A percentile compares a stretch with the other conserved stretches of the same genome.
Evolutionary conservation across 495 filamentous ascomycete species (phyloP).

Genomic region (Aspergillus conjunctus): DNA sequence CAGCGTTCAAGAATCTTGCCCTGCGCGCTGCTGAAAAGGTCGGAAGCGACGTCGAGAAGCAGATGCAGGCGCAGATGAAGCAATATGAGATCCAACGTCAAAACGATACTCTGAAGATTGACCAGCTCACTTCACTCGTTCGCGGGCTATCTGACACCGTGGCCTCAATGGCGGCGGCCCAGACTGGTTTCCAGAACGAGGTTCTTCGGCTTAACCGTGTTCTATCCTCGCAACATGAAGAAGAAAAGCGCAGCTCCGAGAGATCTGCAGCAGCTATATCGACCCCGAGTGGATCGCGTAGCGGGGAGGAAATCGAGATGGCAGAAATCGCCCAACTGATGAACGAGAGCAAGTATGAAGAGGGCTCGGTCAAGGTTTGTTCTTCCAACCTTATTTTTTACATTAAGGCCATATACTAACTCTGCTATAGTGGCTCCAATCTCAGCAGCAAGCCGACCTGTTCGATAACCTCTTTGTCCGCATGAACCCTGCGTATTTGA

Average conservation of each 20-base stretch:
- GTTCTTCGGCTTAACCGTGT: conserved; percentile 54
- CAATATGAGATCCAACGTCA: conserved; percentile 69
- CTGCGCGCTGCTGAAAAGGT: conserved; percentile 61
- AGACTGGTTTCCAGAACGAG: conserved; percentile 63
- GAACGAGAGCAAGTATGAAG: conserved; percentile 66
- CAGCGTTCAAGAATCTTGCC: conserved; percentile 64
- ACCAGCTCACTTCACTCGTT: conserved; percentile 75
- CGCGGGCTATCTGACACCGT: conserved; percentile 72
- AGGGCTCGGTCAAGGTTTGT: conserved; percentile 65
- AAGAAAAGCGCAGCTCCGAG: conserved; percentile 3
- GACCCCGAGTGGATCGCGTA: conserved; percentile 38
- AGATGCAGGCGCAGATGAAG: conserved; percentile 62
- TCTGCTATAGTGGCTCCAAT: conserved; percentile 78
- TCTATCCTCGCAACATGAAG: conserved; percentile 20
- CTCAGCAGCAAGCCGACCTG: conserved; percentile 67
- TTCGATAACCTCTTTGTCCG: conserved; percentile 81
- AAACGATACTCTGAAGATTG: conserved; percentile 75
- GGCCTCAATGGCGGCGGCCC: conserved; percentile 65
- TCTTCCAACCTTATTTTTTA: conserved; percentile 1
- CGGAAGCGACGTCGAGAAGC: conserved; percentile 64
- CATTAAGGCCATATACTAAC: conserved; percentile 5
- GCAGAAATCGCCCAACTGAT: conserved; percentile 66
- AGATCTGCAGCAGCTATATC: not conserved
- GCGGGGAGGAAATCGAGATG: conserved; percentile 66
- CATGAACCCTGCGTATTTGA: conserved; percentile 70